Conservation (phyloP, 257 asterid species). For the Nicotiana attenuata region DNA sequence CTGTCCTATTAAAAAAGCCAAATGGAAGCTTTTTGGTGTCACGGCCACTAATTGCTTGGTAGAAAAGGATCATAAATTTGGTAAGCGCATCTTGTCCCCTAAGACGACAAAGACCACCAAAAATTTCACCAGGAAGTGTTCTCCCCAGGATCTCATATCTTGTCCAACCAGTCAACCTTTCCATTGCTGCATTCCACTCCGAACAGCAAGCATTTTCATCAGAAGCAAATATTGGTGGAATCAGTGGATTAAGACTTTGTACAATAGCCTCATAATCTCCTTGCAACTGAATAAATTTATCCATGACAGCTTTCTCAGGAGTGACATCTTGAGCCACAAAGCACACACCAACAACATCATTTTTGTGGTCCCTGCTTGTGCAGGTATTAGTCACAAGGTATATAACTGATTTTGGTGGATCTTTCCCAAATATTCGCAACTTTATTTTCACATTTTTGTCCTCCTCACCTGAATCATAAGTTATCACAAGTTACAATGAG, state of each 20-base stretch:
- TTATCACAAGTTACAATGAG: constrained; percentile 4
- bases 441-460: constrained; percentile 53
- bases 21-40: constrained; percentile 42
- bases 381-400: constrained; percentile 49
- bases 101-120: constrained; percentile 54
- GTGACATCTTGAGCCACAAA: constrained; percentile 71
- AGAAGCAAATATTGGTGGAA: constrained; percentile 73
- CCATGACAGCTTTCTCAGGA: constrained; percentile 41
- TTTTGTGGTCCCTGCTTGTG: constrained; percentile 56
- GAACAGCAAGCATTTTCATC: constrained; percentile 61
- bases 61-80: constrained; percentile 52
- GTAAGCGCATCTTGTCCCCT: constrained; percentile 45
- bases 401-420: constrained; percentile 20
- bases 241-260: constrained; percentile 47
- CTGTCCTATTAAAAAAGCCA: constrained; percentile 46
- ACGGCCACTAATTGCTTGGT: constrained; percentile 51
- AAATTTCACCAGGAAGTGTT: constrained; percentile 58
- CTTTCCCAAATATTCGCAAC: constrained; percentile 34
- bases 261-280: constrained; percentile 59
- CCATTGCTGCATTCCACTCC: constrained; percentile 78
- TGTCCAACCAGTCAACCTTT: constrained; percentile 57
- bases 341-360: constrained; percentile 53
- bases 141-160: constrained; percentile 49
- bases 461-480: constrained; percentile 49
- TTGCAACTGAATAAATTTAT: constrained; percentile 53